Evolutionary conservation across 495 filamentous ascomycete genomes (phyloP), one percentile per base, ranked within the genome.

Genomic region (Hypoxylon cercidicola): DNA sequence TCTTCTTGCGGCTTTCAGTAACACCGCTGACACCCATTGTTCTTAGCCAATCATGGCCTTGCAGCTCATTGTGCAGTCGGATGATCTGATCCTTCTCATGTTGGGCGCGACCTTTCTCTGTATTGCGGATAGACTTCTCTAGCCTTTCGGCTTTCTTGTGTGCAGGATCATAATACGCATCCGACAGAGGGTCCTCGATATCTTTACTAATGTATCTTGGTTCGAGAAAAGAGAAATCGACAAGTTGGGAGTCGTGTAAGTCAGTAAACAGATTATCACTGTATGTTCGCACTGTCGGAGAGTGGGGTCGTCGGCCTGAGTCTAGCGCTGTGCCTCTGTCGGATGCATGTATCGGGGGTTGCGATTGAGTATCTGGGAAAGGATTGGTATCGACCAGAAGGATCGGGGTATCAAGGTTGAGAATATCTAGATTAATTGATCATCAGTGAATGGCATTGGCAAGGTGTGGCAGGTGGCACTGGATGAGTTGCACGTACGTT

Each of bases 71-170:
- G 35, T 97, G 84, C 35, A 97, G 80, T 7, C 93, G 85, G 52
- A 95, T 90, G 35, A 97, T 85, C 66, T 93, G 89, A 51, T 92
- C 88, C 65, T 93, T 91, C 71, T 98, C 93, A 81, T 97, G 93
- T 76, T 94, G 90, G 2, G 94, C 92, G 1, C 90, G 87, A 62
- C 95, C 93, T 70, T 90, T 92, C 72, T 98, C 96, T 37, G 94
- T 90, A 71, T 98, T 98, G 30, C 95, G 89, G 16, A 96, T 87
- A 25, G 93, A 90, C 68, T 94, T 96, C 76, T 99, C 95, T 68
- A 90, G 83, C n/a, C 93, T 82, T 69, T 96, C 92, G 51, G 90
- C 87, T 58, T 89, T 88, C 35, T 87, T 85, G 72, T 97, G 93
- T 0, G 88, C 80, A 1, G 84, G 81, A 61, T 87, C 84, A 74